Base-by-base conservation (phyloP, 2,329 filamentous ascomycete species). In the Pseudogymnoascus sp. region DNA sequence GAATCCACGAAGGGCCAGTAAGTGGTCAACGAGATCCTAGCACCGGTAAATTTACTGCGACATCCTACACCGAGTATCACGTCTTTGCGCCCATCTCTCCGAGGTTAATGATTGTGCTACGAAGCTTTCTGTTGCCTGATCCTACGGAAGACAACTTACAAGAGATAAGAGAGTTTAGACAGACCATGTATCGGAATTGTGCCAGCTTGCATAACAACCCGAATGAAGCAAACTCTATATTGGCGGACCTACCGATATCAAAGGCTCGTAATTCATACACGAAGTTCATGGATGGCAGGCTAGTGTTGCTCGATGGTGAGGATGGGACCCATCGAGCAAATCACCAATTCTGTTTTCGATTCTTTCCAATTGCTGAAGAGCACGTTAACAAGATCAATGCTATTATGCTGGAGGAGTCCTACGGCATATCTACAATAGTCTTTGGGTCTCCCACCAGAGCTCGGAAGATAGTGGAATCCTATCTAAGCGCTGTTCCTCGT, bases 381-480 rank as follows among this genome's bases (percentile, higher is more conserved):
- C 70, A 75, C 41, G 69, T 72, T 37, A 61, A 75, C 60, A 72
- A 43, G 3, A 74, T 75, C 63, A 75, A 75, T 62, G 59, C 43
- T 7, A 68, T 73, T 12, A 33, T 75, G 0, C 64, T 75, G 2
- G 71, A 75, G 60, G 70, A 74, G 11, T 62, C 63, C 3, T 50
- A 61, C 5, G 12, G 7, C 6, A 71, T 69, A 62, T 66, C 66
- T 3, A 70, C 65, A 37, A 65, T 73, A 16, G 68, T 74, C n/a
- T 74, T 73, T 41, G 60, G 64, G n/a, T 67, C 68, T 33, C 50
- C 4, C 7, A 11, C 50, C 10, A n/a, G 26, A 56, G 50, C 50
- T 12, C n/a, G 10, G n/a, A 56, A 33, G 26, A 31, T 33, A 33
- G 6, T 56, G 1, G 50, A 56, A 33, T 56, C 26, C 10, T 56